Conservation (phyloP, 768 basidiomycete species). For the Boletus vinaceobasis region DNA sequence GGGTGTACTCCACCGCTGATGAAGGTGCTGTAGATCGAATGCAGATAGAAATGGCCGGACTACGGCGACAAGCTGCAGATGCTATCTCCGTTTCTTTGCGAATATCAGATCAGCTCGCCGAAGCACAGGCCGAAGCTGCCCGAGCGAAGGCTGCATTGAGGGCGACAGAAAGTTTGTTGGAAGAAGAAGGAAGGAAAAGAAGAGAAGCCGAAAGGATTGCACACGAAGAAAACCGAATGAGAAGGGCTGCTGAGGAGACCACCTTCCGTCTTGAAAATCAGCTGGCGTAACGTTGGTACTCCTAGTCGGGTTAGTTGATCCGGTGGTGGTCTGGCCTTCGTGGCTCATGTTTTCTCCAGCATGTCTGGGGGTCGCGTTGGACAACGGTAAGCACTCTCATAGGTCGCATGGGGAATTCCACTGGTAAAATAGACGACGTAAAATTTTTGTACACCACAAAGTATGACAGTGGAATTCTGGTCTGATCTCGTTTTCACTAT, state of each 20-base stretch:
- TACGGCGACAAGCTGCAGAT: conserved; percentile 67
- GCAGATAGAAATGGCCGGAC: conserved; percentile 58
- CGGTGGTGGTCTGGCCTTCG: neutral
- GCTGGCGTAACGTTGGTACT: conserved; percentile 1
- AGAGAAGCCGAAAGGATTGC: conserved; percentile 55
- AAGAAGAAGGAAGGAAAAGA: conserved; percentile 56
- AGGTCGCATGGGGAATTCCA: neutral
- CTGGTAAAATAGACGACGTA: conserved; percentile 8
- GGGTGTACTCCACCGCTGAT: conserved; percentile 31
- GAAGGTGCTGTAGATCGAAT: conserved; percentile 55
- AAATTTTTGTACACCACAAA: neutral
- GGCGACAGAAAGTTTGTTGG: conserved; percentile 53
- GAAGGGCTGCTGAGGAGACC: conserved; percentile 51
- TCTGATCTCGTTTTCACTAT: neutral
- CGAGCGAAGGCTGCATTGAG: conserved; percentile 53
- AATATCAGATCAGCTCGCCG: conserved; percentile 67
- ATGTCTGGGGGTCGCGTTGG: neutral
- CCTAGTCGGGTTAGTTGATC: neutral
- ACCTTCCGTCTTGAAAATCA: conserved; percentile 35
- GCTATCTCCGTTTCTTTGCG: conserved; percentile 61
- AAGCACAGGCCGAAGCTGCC: conserved; percentile 59
- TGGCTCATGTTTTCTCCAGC: neutral
- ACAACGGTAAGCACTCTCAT: neutral
- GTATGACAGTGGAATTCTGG: neutral
- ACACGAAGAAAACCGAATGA: conserved; percentile 45